These are phyloP conservation scores for Sophora flavescens DNA, from an alignment of 306 rosid species.

Conservation along the genomic window DNA sequence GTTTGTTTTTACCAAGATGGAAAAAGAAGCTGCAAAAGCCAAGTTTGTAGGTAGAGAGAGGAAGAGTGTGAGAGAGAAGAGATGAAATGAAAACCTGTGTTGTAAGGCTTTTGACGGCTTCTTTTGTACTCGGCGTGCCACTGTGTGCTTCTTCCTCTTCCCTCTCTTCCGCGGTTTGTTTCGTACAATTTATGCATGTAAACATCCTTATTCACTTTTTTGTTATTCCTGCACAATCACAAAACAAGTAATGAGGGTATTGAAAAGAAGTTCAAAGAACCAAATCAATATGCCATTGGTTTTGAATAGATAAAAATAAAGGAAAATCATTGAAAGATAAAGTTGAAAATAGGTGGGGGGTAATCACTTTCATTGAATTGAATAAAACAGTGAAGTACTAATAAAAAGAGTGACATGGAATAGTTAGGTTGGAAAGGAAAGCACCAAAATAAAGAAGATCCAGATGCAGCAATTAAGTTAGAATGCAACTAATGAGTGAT, in stretches of 20 bases:
- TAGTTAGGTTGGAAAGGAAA: conserved; percentile 22
- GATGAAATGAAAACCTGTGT: conserved; percentile 70
- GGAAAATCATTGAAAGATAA: neutral
- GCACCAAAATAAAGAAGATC: neutral
- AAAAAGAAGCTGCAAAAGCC: conserved; percentile 61
- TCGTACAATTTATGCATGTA: conserved; percentile 89
- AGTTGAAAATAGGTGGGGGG: conserved; percentile 11
- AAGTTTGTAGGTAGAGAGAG: conserved; percentile 53
- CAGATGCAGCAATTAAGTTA: conserved; percentile 28
- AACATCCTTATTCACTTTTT: conserved; percentile 62
- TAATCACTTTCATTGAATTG: conserved; percentile 46
- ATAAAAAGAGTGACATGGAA: conserved; percentile 11
- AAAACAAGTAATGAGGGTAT: neutral
- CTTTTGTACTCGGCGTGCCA: conserved; percentile 86
- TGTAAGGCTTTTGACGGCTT: conserved; percentile 95
- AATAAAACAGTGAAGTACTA: conserved; percentile 41
- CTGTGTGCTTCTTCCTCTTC: conserved; percentile 64
- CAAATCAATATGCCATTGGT: conserved; percentile 17
- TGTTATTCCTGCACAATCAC: conserved; percentile 51
- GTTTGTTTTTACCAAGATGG: conserved; percentile 53
- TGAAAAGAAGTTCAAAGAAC: no score
- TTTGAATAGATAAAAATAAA: neutral
- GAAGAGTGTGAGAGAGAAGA: neutral
- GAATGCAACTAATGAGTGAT: conserved; percentile 32
- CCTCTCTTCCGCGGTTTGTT: conserved; percentile 54